phyloP scores from a whole-genome alignment of 148 eudicot genomes.

The Mesembryanthemum crystallinum region DNA sequence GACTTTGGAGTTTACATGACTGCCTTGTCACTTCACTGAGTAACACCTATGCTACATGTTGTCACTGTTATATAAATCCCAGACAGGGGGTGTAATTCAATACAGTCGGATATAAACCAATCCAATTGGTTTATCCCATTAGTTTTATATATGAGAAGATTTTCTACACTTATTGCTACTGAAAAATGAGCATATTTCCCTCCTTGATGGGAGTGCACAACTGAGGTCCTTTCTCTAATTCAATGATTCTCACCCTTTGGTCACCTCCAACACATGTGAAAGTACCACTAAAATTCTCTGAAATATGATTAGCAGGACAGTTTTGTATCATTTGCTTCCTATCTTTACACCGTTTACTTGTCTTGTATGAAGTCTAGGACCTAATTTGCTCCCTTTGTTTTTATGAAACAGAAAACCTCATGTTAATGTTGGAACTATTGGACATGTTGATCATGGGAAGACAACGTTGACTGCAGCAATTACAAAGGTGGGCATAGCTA shows the following conservation, averaged over 20 bases:
- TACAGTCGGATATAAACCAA: background rate
- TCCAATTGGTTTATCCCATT: background rate
- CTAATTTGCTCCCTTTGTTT: background rate
- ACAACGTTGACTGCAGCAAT: conserved; percentile 96
- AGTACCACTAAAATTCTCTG: too few relatives aligned
- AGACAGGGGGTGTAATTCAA: background rate
- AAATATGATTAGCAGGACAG: too few relatives aligned
- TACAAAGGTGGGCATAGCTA: conserved; percentile 53
- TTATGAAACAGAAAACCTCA: conserved; percentile 75
- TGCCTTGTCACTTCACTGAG: too few relatives aligned
- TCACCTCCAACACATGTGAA: too few relatives aligned
- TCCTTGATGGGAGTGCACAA: background rate
- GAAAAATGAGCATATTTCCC: background rate
- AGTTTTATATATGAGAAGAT: background rate
- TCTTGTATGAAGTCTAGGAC: background rate
- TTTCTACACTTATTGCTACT: background rate
- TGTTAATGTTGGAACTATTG: conserved; percentile 93
- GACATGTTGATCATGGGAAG: conserved; percentile 98
- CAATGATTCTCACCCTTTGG: background rate
- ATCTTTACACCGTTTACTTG: background rate
- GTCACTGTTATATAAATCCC: too few relatives aligned
- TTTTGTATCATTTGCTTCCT: too few relatives aligned
- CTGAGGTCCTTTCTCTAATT: background rate
- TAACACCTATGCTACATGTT: too few relatives aligned
- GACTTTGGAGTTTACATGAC: too few relatives aligned